Base-by-base conservation (phyloP, 768 basidiomycete genomes). In the Mycena capillaripes region DNA sequence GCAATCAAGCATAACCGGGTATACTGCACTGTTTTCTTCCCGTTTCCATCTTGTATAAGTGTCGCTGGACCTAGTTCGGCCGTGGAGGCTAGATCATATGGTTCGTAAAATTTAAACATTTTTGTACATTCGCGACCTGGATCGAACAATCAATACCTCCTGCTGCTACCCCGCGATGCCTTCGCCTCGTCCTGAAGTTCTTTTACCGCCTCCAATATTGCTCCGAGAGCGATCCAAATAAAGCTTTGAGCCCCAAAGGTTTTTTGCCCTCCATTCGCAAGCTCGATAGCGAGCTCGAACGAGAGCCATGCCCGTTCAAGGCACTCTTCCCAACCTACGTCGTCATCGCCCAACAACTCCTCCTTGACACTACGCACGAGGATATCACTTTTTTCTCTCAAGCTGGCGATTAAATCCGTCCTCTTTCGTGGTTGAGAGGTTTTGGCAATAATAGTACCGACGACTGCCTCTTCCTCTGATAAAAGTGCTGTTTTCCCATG, bases 401-500 rank as follows among this genome's bases (percentile, higher is more conserved):
- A 75, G 62, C 85, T 85, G 1, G 89, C 82, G 75, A 91, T 92
- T 40, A 84, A 76, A 42, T 91, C 88, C 69, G 81, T 85, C 27
- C 91, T 84, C 68, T 82, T 84, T 11, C 89, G 84, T 16, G 87
- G 86, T 74, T 92, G 90, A 0, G 90, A 88, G 16, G 85, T 89
- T 69, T 91, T 90, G 23, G 91, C 90, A 0, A 88, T 82, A 69
- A 93, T 93, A 0, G 92, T 92, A 0, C 93, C 92, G 21, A 92
- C 79, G 3, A 91, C 80, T 0, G 87, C 90, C 78, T 93, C 93
- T 76, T 89, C 91, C 75, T 93, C 91, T 12, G 87, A 87, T 2
- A 92, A 81, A 61, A 83, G 81, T 1, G 84, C 81, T 4, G 79
- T 80, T 32, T 82, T 83, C n/a, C 78, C 75, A 59, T 82, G 81